These are phyloP conservation scores for Mitragyna speciosa DNA, from an alignment of 257 asterid species.

Conservation along the genomic window DNA sequence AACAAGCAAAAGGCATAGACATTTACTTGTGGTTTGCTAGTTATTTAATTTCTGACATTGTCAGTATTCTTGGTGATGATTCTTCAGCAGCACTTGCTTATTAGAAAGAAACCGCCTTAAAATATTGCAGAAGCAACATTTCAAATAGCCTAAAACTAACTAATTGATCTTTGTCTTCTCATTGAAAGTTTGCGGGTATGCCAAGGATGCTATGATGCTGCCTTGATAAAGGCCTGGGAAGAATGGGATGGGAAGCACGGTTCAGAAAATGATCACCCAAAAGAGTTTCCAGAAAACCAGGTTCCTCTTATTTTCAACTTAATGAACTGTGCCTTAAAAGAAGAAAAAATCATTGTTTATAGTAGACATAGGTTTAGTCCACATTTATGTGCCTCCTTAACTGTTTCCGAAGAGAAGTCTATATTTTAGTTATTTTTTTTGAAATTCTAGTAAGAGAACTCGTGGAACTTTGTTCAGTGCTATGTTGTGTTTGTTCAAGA, in stretches of 20 bases:
- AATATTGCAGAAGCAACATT: background rate
- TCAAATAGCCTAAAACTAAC: background rate
- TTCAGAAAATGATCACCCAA: conserved; percentile 92
- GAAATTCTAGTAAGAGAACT: background rate
- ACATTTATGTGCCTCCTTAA: background rate
- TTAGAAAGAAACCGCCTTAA: background rate
- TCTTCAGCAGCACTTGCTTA: background rate
- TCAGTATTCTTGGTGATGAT: background rate
- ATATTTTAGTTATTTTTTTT: background rate
- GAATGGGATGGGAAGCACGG: conserved; percentile 74
- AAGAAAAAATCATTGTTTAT: background rate
- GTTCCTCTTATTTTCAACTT: conserved; percentile 35
- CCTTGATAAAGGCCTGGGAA: conserved; percentile 87
- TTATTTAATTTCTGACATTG: background rate
- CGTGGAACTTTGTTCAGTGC: conserved; percentile 42
- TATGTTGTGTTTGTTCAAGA: conserved; percentile 86
- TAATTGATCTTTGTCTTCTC: background rate
- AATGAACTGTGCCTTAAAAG: background rate
- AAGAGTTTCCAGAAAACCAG: conserved; percentile 75
- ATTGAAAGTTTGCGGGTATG: conserved; percentile 74
- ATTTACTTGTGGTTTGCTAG: background rate
- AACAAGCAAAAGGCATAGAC: background rate
- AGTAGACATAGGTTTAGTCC: too few species aligned
- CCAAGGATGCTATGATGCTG: conserved; percentile 76
- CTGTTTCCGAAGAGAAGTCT: conserved; percentile 7